These are phyloP conservation scores for Orbilia brochopaga DNA, from an alignment of 2,329 filamentous ascomycete species.

Conservation along the genomic window DNA sequence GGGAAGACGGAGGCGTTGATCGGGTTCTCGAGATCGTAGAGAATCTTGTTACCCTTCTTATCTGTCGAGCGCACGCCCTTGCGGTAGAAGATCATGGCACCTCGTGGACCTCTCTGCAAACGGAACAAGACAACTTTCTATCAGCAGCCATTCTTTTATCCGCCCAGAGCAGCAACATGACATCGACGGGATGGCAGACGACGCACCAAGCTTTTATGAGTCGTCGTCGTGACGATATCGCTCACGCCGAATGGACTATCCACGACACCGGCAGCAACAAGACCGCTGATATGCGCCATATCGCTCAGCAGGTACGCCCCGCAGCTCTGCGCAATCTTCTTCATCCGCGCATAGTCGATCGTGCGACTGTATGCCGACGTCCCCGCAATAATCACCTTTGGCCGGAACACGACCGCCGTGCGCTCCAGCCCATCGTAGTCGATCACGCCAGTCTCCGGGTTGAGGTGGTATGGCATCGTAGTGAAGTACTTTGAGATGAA, in stretches of 20 bases:
- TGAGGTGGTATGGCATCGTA: conserved; percentile 90
- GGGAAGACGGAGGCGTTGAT: conserved; percentile 98
- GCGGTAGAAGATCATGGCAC: conserved; percentile 98
- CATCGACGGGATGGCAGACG: conserved; percentile 7
- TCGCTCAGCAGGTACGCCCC: conserved; percentile 93
- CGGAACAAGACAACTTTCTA: not conserved
- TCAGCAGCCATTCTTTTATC: conserved; percentile 11
- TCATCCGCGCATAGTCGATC: conserved; percentile 93
- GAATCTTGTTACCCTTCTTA: conserved; percentile 75
- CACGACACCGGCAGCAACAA: conserved; percentile 89
- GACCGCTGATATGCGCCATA: conserved; percentile 95
- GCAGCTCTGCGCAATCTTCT: conserved; percentile 85
- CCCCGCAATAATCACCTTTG: conserved; percentile 93
- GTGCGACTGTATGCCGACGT: conserved; percentile 94
- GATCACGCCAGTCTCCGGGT: conserved; percentile 89
- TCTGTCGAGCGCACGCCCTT: conserved; percentile 85
- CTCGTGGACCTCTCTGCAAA: conserved; percentile 76
- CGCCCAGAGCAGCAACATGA: conserved; percentile 9
- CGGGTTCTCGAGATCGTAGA: conserved; percentile 88
- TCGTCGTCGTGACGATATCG: conserved; percentile 96
- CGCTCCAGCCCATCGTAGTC: conserved; percentile 93
- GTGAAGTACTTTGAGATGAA: conserved; percentile 99
- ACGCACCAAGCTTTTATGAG: conserved; percentile 81
- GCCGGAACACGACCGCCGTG: conserved; percentile 84
- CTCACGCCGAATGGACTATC: conserved; percentile 86